phyloP scores from a whole-genome alignment of 2,329 filamentous ascomycete genomes.

The Albophoma yamanashiensis region DNA sequence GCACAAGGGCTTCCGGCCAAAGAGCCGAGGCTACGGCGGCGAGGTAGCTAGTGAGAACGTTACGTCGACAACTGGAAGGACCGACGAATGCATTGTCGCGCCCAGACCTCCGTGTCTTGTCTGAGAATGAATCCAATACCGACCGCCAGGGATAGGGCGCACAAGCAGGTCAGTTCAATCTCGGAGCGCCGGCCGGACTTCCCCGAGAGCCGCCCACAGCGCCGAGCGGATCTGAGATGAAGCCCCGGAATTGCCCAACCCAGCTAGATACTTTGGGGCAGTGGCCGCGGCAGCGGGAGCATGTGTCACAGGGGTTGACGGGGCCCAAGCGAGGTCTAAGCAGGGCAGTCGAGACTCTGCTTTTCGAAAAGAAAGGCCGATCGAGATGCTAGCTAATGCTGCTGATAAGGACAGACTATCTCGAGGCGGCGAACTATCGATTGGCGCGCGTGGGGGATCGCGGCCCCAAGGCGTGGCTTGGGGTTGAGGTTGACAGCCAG shows the following conservation, averaged over 20 bases:
- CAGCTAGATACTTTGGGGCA: slow-evolving; percentile 9
- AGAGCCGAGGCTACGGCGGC: background rate
- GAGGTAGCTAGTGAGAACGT: background rate
- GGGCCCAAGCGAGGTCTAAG: slow-evolving; percentile 1
- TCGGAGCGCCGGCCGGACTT: slow-evolving; percentile 12
- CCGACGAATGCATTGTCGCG: background rate
- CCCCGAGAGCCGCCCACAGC: slow-evolving; percentile 14
- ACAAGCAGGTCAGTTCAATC: background rate
- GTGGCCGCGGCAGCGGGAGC: too few relatives aligned
- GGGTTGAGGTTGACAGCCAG: background rate
- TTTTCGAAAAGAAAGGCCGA: background rate
- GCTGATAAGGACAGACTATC: background rate
- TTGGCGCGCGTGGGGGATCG: slow-evolving; percentile 1
- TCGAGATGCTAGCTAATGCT: background rate
- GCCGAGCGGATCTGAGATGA: slow-evolving; percentile 22
- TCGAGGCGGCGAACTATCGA: slow-evolving; percentile 6
- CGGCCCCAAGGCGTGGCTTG: slow-evolving; percentile 2
- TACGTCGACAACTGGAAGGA: background rate
- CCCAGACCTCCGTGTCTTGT: background rate
- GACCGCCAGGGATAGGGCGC: background rate
- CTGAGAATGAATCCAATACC: background rate
- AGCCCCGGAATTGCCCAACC: slow-evolving; percentile 19
- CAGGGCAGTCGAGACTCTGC: background rate
- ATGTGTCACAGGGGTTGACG: background rate
- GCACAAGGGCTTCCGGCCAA: background rate